phyloP scores from a whole-genome alignment of 345 rosid genomes.

The Clarkia xantiana region DNA sequence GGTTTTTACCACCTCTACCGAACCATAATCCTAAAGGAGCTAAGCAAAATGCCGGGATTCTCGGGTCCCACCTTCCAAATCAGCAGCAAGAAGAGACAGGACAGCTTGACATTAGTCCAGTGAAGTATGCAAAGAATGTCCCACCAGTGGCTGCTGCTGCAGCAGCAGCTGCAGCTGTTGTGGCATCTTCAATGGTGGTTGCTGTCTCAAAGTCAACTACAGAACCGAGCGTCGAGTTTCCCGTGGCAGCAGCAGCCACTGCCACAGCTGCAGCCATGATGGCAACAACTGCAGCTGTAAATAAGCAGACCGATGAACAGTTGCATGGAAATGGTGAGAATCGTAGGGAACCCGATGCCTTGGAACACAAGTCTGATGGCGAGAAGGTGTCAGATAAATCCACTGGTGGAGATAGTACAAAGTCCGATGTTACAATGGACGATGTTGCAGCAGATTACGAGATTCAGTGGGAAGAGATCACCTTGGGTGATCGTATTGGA shows the following conservation, averaged over 20 bases:
- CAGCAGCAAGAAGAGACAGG: conserved; percentile 23
- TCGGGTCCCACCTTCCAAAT: conserved; percentile 14
- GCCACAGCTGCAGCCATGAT: conserved; percentile 90
- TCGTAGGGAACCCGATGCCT: conserved; percentile 20
- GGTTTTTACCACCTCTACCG: conserved; percentile 58
- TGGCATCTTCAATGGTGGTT: conserved; percentile 93
- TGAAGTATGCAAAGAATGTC: conserved; percentile 38
- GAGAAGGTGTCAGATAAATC: conserved; percentile 55
- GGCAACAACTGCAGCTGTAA: conserved; percentile 73
- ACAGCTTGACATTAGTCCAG: conserved; percentile 30
- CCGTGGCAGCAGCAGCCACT: conserved; percentile 90
- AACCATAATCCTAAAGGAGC: conserved; percentile 12
- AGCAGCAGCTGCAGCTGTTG: conserved; percentile 87
- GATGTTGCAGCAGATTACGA: conserved; percentile 85
- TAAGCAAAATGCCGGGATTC: conserved; percentile 30
- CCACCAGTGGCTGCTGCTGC: conserved; percentile 83
- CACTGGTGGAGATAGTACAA: conserved; percentile 42
- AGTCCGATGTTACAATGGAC: conserved; percentile 51
- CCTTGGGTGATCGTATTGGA: conserved; percentile 90
- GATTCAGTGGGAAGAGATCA: conserved; percentile 80
- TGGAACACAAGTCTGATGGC: conserved; percentile 32
- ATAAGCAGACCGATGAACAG: conserved; percentile 45
- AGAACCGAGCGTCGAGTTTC: conserved; percentile 57
- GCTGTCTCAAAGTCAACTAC: conserved; percentile 60
- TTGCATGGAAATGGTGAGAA: conserved; percentile 40